A percentile compares a stretch with the other conserved stretches of the same genome.
These are phyloP conservation scores for Tricholoma saponaceum DNA, from an alignment of 768 basidiomycete genomes.

Conservation along the genomic window DNA sequence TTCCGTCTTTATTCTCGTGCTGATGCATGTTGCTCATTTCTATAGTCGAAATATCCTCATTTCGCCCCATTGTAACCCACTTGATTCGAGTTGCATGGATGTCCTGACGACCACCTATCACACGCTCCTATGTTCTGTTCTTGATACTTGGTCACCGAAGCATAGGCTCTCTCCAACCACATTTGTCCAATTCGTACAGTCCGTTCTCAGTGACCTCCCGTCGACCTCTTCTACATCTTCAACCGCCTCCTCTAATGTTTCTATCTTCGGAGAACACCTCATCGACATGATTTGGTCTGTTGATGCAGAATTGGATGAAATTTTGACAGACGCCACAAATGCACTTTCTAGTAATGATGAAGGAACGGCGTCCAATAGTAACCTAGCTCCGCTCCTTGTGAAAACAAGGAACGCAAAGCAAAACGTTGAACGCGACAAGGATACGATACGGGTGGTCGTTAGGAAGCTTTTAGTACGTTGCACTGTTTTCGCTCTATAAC, in stretches of 20 bases:
- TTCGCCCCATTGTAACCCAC: conserved; percentile 55
- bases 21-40: conserved; percentile 11
- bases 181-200: conserved; percentile 63
- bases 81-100: conserved; percentile 49
- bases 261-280: conserved; percentile 61
- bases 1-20: conserved; percentile 13
- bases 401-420: conserved; percentile 47
- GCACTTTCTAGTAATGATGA: conserved; percentile 32
- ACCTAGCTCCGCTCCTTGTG: conserved; percentile 16
- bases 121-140: conserved; percentile 55
- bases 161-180: conserved; percentile 41
- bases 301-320: conserved; percentile 74
- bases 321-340: conserved; percentile 50
- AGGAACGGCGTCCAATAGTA: conserved; percentile 15
- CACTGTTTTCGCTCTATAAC: not conserved
- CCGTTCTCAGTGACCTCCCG: conserved; percentile 56
- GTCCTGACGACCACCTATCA: conserved; percentile 66
- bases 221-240: conserved; percentile 64
- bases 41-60: conserved; percentile 59
- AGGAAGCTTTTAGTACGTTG: conserved; percentile 56
- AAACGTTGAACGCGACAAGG: conserved; percentile 60
- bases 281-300: conserved; percentile 82
- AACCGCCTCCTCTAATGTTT: conserved; percentile 38
- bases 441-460: conserved; percentile 52
- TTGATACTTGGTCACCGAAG: conserved; percentile 52